Base-by-base conservation (phyloP, 2,329 filamentous ascomycete genomes). In the Fusarium humuli region DNA sequence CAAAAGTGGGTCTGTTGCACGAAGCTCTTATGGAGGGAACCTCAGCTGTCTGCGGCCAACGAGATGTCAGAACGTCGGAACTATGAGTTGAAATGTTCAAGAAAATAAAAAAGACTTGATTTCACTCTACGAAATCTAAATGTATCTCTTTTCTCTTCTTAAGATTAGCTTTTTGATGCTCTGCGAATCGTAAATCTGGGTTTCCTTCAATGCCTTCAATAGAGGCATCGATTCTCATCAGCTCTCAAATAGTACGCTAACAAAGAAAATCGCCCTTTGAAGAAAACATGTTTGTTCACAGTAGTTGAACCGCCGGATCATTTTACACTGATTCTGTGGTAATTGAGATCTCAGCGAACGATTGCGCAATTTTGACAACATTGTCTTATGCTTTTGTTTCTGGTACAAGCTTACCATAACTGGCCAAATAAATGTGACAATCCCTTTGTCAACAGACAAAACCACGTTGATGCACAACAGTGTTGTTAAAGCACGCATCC, bases 1-100 rank as follows among this genome's bases (percentile, higher is more conserved):
- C 14, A 69, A 11, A 61, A 49, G 63, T 69, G 68, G 67, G 54
- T 41, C 29, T 12, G 6, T 5, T 18, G 10, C 6, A 11, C 7
- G 22, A 22, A 50, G 44, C 44, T 57, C 34, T 10, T 34, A 23
- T 29, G 23, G 34, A 53, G 23, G 10, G 18, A 42, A 13, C 23
- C 10, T 53, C 49, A 53, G 23, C 13, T 41, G 18, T 0, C 10
- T 37, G 3, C 6, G 3, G 2, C 34, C 18, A 37, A n/a, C 0
- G 18, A 7, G 9, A n/a, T 37, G 32, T 29, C 11, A 3, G 7
- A 37, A 41, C 3, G 13, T 23, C 20, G 16, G 18, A 52, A 27
- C n/a, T 9, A 6, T 6, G 12, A 34, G 18, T 3, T 16, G 23
- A 23, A 23, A 6, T 23, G 9, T 5, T 20, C 12, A 25, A n/a